Conservation (phyloP, 306 rosid genomes). For the Glycine latifolia region DNA sequence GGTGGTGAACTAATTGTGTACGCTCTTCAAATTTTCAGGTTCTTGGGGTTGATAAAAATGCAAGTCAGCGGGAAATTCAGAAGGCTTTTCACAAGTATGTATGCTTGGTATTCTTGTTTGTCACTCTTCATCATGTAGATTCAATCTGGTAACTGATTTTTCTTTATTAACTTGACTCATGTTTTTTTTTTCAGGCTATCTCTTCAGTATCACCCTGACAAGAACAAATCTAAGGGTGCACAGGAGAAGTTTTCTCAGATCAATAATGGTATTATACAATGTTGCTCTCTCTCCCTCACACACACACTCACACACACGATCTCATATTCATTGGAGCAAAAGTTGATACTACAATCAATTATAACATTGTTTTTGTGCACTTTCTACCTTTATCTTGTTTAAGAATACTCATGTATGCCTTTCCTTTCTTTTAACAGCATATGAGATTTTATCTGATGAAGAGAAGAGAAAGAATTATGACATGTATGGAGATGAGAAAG, state of each 20-base stretch:
- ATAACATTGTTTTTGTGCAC: conserved; percentile 14
- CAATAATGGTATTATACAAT: conserved; percentile 68
- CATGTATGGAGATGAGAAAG: conserved; percentile 82
- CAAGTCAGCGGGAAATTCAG: conserved; percentile 96
- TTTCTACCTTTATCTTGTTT: neutral
- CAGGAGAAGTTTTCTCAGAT: conserved; percentile 93
- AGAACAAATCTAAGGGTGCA: conserved; percentile 86
- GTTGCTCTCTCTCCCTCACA: conserved; percentile 12
- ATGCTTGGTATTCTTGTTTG: conserved; percentile 14
- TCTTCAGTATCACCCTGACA: conserved; percentile 95
- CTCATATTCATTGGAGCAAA: neutral
- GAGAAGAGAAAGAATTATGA: conserved; percentile 91
- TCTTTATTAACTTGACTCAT: conserved; percentile 25
- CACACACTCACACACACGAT: neutral
- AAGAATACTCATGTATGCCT: conserved; percentile 28
- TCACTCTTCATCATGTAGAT: neutral
- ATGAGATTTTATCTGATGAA: conserved; percentile 94
- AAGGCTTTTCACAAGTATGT: conserved; percentile 98
- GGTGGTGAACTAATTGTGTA: neutral
- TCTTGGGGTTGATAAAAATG: conserved; percentile 90
- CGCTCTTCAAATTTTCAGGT: conserved; percentile 56
- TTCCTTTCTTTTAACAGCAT: conserved; percentile 60
- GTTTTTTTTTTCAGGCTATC: conserved; percentile 66
- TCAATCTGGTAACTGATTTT: neutral
- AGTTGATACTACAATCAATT: conserved; percentile 12